A percentile compares a stretch with the other conserved stretches of the same genome.
Conservation (phyloP, 129 eudicot genomes). For the Rutidosis leptorrhynchoides region DNA sequence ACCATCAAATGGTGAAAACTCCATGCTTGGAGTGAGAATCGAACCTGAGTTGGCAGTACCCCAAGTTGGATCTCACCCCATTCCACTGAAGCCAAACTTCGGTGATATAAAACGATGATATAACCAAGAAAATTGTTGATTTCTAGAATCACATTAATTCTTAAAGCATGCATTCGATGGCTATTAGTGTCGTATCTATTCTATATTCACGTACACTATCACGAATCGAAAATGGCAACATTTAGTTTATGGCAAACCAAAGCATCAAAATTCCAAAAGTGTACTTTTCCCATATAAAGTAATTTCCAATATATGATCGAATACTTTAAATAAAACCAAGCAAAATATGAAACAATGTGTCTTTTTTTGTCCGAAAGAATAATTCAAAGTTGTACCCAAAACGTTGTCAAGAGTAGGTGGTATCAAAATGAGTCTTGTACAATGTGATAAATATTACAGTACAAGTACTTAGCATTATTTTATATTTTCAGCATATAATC, state of each 20-base stretch:
- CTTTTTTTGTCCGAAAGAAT: neutral
- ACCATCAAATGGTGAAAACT: too few species aligned
- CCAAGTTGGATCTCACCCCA: too few species aligned
- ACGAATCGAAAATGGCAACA: neutral
- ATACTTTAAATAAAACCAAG: neutral
- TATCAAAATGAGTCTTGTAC: constrained; percentile 15
- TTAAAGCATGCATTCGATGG: too few species aligned
- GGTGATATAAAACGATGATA: too few species aligned
- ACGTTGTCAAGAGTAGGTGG: neutral
- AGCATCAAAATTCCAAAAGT: neutral
- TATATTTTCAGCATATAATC: neutral
- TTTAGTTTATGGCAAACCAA: neutral
- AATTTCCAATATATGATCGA: neutral
- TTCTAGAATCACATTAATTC: too few species aligned
- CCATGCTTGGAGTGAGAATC: too few species aligned
- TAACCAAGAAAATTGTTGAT: neutral
- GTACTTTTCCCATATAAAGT: neutral
- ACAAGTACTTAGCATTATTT: neutral
- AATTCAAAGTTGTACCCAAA: constrained; percentile 20
- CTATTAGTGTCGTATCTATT: too few species aligned
- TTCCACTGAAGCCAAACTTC: too few species aligned
- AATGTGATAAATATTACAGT: constrained; percentile 6
- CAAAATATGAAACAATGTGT: neutral
- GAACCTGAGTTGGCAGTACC: too few species aligned
- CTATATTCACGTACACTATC: neutral